Base-by-base conservation (phyloP, 768 basidiomycete genomes). In the Auricularia cornea region DNA sequence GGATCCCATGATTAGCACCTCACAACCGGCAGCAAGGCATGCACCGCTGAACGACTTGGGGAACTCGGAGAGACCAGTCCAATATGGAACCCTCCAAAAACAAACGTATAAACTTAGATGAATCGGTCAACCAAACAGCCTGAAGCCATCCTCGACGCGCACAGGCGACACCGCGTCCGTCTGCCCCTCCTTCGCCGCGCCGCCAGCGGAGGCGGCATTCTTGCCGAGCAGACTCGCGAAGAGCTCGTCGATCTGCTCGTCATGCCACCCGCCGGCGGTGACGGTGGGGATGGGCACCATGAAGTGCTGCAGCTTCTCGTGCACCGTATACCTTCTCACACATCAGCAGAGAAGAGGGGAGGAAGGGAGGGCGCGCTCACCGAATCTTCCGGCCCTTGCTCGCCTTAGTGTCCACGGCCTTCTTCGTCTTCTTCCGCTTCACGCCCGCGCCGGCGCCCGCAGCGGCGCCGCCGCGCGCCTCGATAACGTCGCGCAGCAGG, bases 281-380 rank as follows among this genome's bases (percentile, higher is more conserved):
- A 94, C 86, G n/a, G 8, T 35, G 35, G 35, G 35, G 10, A 35
- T 14, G 5, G 96, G 96, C 1, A 94, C 92, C 89, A 96, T 96
- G 72, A 98, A 98, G 74, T 94, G 94, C 73, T 94, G 92, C 59
- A 97, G 78, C 77, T 97, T 98, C 69, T 98, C 94, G 70, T 98
- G 97, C 1, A 92, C 86, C 66, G 96, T 90, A 73, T 94, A 97
- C 62, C 92, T 90, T 71, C 5, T 32, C n/a, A 20, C 5, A 28
- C 16, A 10, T 35, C 33, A 62, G 31, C 30, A 26, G 23, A 16
- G 30, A 31, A 8, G 35, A 8, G 14, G 32, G 52, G 16, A 26
- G 26, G 12, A 40, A 0, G 11, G 18, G 1, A 48, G 23, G n/a
- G 10, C 10, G 10, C 20, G 77, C 84, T 32, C 44, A 90, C 86